Evolutionary conservation across 2,329 filamentous ascomycete genomes (phyloP), one percentile per base, ranked within the genome.

Genomic region (Penicillium concentricum): DNA sequence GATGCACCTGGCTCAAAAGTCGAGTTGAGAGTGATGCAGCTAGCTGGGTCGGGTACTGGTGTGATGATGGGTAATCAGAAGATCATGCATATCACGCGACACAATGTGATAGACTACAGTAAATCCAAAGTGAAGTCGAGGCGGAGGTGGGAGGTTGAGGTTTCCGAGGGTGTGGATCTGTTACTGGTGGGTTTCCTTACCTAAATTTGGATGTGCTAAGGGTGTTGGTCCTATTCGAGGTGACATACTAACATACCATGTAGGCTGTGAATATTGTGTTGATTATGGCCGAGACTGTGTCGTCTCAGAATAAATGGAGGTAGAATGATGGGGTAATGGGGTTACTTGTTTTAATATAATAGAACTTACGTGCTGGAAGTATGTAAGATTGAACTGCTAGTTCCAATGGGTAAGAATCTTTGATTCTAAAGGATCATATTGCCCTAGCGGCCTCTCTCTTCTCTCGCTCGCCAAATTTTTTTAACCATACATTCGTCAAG

Each of bases 101-200:
- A 56, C 22, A 59, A 60, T 52, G 41, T 50, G 12, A 56, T 63
- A 42, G 57, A 64, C 34, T 59, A 49, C 50, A 51, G 48, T 32
- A 41, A 51, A 26, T 51, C 53, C 4, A 61, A 56, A 15, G 39
- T 47, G 7, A 61, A 43, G 12, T 37, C 56, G 38, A 57, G 60
- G 58, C 41, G 55, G 26, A 57, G 51, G 48, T 67, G 64, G 64
- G 61, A 66, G 46, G 63, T 62, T 22, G 60, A 64, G 43, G 47
- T 67, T 58, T 59, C 60, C 0, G 63, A 65, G 43, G 63, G 64
- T 1, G 64, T 67, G 37, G 64, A 67, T 61, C 54, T 67, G 37
- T 52, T 67, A 22, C 32, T 67, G 54, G 64, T 66, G 43, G 60
- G 64, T 64, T 26, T 4, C 24, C 2, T 34, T 44, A 2, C 4